Percentiles rank a stretch among this genome's conserved stretches.
phyloP scores from a whole-genome alignment of 176 grass and related monocot genomes.

The Coix lacrymajobi region DNA sequence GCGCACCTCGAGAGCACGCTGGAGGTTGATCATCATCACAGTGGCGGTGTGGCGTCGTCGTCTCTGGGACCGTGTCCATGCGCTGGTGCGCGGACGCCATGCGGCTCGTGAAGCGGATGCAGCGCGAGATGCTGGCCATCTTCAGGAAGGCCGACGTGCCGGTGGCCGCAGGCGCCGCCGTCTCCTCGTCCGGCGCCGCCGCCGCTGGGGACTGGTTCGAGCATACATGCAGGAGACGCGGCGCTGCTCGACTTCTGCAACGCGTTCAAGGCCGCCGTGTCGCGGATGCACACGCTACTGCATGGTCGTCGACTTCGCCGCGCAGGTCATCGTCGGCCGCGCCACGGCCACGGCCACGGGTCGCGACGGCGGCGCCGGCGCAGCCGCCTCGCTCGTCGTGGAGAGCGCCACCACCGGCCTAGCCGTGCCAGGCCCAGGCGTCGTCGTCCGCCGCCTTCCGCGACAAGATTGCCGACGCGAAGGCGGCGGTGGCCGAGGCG shows the following conservation, averaged over 20 bases:
- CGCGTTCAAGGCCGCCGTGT: conserved; percentile 61
- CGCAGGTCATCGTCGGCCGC: conserved; percentile 9
- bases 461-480: conserved; percentile 30
- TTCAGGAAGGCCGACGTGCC: conserved; percentile 63
- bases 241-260: conserved; percentile 90
- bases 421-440: background rate
- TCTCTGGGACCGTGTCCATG: conserved; percentile 45
- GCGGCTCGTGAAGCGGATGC: conserved; percentile 85
- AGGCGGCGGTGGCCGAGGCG: conserved; percentile 33
- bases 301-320: conserved; percentile 62
- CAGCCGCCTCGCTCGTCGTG: background rate
- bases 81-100: conserved; percentile 77
- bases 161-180: no score
- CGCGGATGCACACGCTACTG: conserved; percentile 64
- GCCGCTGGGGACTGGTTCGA: conserved; percentile 58
- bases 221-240: conserved; percentile 98
- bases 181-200: background rate
- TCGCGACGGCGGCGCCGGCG: fast-evolving
- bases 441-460: background rate
- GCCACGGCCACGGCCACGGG: no score
- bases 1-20: conserved; percentile 49
- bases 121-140: conserved; percentile 58
- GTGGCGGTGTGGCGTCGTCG: background rate
- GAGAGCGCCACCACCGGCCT: background rate
- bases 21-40: background rate